A percentile compares a stretch with the other conserved stretches of the same genome.
These are phyloP conservation scores for Sisymbrium altissimum DNA, from an alignment of 345 rosid genomes.

Conservation along the genomic window DNA sequence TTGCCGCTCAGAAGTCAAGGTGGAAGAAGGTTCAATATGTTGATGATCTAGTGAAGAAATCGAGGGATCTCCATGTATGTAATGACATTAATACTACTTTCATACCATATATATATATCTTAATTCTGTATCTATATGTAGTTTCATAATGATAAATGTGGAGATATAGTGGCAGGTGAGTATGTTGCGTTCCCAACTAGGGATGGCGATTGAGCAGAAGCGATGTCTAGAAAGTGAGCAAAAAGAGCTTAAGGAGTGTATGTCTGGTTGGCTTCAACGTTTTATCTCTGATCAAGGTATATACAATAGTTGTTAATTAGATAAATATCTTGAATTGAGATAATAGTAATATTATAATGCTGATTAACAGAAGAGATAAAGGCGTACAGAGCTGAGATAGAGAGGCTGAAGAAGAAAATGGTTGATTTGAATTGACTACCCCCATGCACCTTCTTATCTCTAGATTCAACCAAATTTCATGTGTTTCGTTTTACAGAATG, in stretches of 20 bases:
- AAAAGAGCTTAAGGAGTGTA: neutral
- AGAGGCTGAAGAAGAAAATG: neutral
- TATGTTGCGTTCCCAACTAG: conserved; percentile 23
- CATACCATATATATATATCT: too few relatives aligned
- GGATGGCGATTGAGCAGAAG: conserved; percentile 8
- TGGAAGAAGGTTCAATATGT: conserved; percentile 15
- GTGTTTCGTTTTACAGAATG: neutral
- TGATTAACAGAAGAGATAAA: neutral
- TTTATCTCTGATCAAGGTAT: neutral
- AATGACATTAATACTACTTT: too few relatives aligned
- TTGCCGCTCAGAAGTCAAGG: conserved; percentile 23
- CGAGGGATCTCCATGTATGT: conserved; percentile 19
- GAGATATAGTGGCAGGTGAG: neutral
- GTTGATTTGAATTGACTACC: neutral
- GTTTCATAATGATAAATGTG: neutral
- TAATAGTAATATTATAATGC: neutral
- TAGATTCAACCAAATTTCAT: neutral
- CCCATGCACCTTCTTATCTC: neutral
- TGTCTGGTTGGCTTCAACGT: neutral
- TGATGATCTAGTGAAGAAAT: neutral
- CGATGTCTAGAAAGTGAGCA: neutral
- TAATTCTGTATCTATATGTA: neutral
- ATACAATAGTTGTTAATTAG: neutral
- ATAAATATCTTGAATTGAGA: neutral
- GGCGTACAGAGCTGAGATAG: neutral